Evolutionary conservation across 2,329 filamentous ascomycete genomes (phyloP), one percentile per base, ranked within the genome.

Genomic region (Clarireedia sp.): DNA sequence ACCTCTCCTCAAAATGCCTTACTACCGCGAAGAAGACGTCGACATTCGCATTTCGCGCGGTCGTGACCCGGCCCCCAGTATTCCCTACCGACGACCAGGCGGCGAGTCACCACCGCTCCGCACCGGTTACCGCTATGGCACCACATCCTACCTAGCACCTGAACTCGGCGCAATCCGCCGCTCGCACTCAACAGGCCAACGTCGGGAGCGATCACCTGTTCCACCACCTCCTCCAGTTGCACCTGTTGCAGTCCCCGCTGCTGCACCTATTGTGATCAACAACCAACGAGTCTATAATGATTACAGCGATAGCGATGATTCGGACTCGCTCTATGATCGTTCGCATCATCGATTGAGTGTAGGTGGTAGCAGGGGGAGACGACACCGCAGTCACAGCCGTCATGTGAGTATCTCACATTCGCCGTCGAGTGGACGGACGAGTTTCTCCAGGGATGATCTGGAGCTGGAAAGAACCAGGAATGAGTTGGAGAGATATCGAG

Each of bases 11-110:
- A 24, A 29, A 41, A 50, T 41, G 33, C 60, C 44, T 64, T 73
- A 75, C 54, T 73, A 75, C 54, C 74, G 78, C 60, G 78, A 82
- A 36, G 79, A 81, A 29, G 80, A 83, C 47, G 63, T 80, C 50
- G 75, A 82, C 62, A 73, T 82, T 61, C 77, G 70, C 45, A 54
- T 57, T 24, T 71, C 71, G 51, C 71, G 66, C 8, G 73, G 72
- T 38, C 59, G 62, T 14, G 51, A 47, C 56, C 60, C 29, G 68
- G 71, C 59, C 71, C 78, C 23, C 63, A 70, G 17, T 55, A 59
- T 53, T 49, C 37, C 47, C 17, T 49, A 47, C 36, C 40, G 54
- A 23, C 38, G 48, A 16, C 70, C 70, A 14, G 43, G 19, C 9
- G 43, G 43, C 10, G 73, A 19, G 58, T 23, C 12, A 72, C 78